Base-by-base conservation (phyloP, 1,284 basidiomycete genomes). In the Taiwanofungus camphoratus region DNA sequence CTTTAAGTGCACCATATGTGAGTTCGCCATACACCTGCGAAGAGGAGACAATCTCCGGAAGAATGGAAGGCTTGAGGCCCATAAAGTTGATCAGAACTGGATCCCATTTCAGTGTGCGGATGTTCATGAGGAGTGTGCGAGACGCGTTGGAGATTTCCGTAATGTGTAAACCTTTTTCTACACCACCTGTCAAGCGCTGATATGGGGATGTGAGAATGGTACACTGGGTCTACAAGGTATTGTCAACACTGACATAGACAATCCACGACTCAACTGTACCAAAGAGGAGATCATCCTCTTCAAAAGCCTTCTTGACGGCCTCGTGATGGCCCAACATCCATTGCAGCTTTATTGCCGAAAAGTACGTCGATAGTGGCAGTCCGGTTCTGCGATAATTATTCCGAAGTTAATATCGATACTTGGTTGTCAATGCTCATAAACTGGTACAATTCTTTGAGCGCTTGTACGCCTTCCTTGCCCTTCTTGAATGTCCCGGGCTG, bases 181-280 rank as follows among this genome's bases (percentile, higher is more conserved):
- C 66, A 19, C 87, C 86, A 44, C 92, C 92, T 4, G 92, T 86
- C 15, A 95, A 73, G 64, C 93, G 91, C 88, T 93, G 60, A 20
- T 21, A 47, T 32, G 39, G n/a, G 34, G 42, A 18, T 31, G 23
- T 37, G 32, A 30, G 35, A n/a, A 44, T 49, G 23, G n/a, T 24
- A 46, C 41, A 39, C 41, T 41, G 9, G 20, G 13, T 26, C 13
- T 27, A n/a, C 26, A 30, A 16, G 34, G 42, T 46, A 24, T 44
- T 12, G 12, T 8, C 13, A 36, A 4, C 16, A 73, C 86, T 45
- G 54, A 92, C 91, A 66, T 93, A 97, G 51, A 87, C 79, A 44
- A 98, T 77, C 93, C 95, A 99, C 24, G 88, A 92, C 65, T 99
- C 96, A 44, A 99, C 84, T 0, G 96, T 99, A 23, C 95, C 95